Evolutionary conservation across 139 green algal genomes (phyloP).

Genomic region (Diplosphaera chodatii): DNA sequence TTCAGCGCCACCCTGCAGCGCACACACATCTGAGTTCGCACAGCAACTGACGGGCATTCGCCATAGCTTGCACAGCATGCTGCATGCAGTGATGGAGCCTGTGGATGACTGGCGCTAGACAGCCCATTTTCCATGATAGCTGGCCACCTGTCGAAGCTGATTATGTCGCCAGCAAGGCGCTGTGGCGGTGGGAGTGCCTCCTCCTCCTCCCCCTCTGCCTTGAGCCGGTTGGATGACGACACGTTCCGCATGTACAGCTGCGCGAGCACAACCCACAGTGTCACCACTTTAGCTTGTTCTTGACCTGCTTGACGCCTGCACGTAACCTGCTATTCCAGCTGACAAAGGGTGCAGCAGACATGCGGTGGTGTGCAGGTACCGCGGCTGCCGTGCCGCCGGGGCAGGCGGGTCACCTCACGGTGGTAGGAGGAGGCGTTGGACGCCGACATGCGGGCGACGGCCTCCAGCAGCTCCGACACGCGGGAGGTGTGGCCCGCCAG

Average conservation of each 20-base stretch:
- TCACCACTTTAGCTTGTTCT: too few species aligned
- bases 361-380: neutral
- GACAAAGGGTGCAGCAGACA: too few species aligned
- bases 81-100: too few species aligned
- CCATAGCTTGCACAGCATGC: too few species aligned
- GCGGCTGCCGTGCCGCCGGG: too few species aligned
- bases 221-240: constrained; percentile 29
- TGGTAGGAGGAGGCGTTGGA: neutral
- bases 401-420: neutral
- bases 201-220: constrained; percentile 1
- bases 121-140: too few species aligned
- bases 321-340: too few species aligned
- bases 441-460: constrained; percentile 28
- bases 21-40: too few species aligned
- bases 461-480: constrained; percentile 89
- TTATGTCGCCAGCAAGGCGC: constrained; percentile 26
- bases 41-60: too few species aligned
- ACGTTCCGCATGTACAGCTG: constrained; percentile 76
- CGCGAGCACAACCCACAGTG: constrained; percentile 1
- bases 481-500: constrained; percentile 83
- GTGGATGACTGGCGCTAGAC: too few species aligned
- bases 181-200: constrained; percentile 22
- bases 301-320: too few species aligned
- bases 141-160: constrained; percentile 40
- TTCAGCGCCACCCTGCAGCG: constrained; percentile 67